phyloP scores from a whole-genome alignment of 1,284 basidiomycete genomes.

The Malassezia pachydermatis region DNA sequence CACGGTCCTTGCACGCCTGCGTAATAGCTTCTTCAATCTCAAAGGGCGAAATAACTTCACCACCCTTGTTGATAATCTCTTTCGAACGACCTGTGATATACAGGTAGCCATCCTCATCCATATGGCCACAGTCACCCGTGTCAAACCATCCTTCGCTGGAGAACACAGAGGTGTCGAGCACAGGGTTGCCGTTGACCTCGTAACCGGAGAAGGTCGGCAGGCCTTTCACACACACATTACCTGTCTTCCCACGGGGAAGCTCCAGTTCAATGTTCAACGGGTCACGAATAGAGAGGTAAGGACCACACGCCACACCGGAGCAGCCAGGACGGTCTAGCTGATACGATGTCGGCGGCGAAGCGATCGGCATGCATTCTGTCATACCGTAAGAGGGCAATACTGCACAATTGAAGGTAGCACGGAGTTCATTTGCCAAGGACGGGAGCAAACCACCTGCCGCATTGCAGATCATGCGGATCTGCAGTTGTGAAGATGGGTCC shows the following conservation, averaged over 20 bases:
- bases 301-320: constrained; percentile 46
- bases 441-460: constrained; percentile 47
- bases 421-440: constrained; percentile 44
- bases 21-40: constrained; percentile 48
- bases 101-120: constrained; percentile 47
- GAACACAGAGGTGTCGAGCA: constrained; percentile 44
- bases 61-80: constrained; percentile 49
- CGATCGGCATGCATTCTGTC: constrained; percentile 49
- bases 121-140: constrained; percentile 48
- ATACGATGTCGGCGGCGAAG: constrained; percentile 45
- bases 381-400: constrained; percentile 48
- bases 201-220: constrained; percentile 46
- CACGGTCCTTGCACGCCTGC: constrained; percentile 42
- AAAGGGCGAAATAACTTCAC: constrained; percentile 48
- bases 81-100: constrained; percentile 48
- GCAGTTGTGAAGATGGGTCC: constrained; percentile 31
- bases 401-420: constrained; percentile 42
- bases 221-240: constrained; percentile 43
- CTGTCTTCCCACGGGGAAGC: constrained; percentile 41
- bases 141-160: constrained; percentile 48
- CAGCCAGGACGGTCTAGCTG: constrained; percentile 47
- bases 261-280: constrained; percentile 43
- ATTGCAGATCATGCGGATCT: constrained; percentile 47
- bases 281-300: constrained; percentile 45
- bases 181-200: constrained; percentile 33